Base-by-base conservation (phyloP, 1,284 basidiomycete species). In the Ustilago lituana region DNA sequence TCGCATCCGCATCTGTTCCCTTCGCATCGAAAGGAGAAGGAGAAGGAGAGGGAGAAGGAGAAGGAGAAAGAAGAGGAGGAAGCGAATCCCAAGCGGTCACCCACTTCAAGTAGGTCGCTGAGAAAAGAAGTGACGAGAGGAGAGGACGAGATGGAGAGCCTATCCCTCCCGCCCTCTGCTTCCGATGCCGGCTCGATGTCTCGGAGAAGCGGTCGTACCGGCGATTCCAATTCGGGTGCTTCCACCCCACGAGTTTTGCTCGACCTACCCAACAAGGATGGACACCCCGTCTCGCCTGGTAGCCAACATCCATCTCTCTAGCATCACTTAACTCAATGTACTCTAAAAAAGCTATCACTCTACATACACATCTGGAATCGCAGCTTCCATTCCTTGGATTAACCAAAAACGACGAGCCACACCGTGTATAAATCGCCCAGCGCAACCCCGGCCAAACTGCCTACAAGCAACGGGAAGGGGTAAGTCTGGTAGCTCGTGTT, bases 1-100 rank as follows among this genome's bases (percentile, higher is more conserved):
- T 53, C 48, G 29, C 69, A 72, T 48, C 69, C 69, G 15, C 69
- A 71, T 41, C 33, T 71, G 23, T 71, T 71, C 44, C 49, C 67
- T 0, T 17, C 46, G 2, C 46, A 52, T 31, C 22, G 22, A 15
- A 1, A 33, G 17, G 44, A 51, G 27, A 41, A 23, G 29, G n/a
- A 17, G 24, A 29, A 5, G 24, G 37, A 26, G 15, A 40, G 14
- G 35, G 12, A 23, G n/a, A 17, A 35, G 6, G 45, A 20, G n/a
- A 19, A 19, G 11, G 11, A 23, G 38, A 40, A 24, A n/a, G 44
- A 40, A 12, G 40, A 23, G 5, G 19, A 37, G 15, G n/a, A n/a
- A n/a, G n/a, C n/a, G 17, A 26, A 33, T 23, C 39, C 47, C 14
- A 27, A 27, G 12, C 26, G 41, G 1, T 40, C 41, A 17, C 52